A percentile compares a stretch with the other conserved stretches of the same genome.
Conservation (phyloP, 306 rosid species). For the Lathyrus oleraceus region DNA sequence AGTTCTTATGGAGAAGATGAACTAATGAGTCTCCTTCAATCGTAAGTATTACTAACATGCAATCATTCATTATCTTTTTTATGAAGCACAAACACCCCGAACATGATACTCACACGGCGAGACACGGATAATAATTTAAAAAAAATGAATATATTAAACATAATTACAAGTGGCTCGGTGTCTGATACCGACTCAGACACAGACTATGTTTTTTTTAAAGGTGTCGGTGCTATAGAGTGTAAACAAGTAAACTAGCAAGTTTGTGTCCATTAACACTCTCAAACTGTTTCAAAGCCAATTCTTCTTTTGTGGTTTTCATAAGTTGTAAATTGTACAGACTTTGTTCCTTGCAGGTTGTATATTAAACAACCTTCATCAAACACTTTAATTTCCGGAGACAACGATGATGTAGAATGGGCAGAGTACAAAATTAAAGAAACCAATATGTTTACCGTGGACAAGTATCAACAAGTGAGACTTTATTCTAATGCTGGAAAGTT, state of each 20-base stretch:
- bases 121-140: no score
- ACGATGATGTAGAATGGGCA: conserved; percentile 74
- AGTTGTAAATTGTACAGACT: conserved; percentile 10
- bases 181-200: no score
- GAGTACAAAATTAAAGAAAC: conserved; percentile 96
- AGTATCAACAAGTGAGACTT: conserved; percentile 89
- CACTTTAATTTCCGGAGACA: conserved; percentile 58
- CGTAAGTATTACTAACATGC: conserved; percentile 48
- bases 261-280: no score
- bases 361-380: conserved; percentile 72
- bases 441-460: conserved; percentile 89
- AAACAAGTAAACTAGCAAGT: no score
- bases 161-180: no score
- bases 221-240: no score
- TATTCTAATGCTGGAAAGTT: conserved; percentile 18
- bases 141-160: no score
- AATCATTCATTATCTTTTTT: neutral
- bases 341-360: conserved; percentile 62
- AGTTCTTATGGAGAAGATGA: conserved; percentile 95
- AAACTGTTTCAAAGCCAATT: neutral
- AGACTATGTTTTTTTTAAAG: no score
- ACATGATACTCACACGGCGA: no score
- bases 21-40: conserved; percentile 91
- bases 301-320: neutral
- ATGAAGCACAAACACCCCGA: no score